These are phyloP conservation scores for Raphidocelis subcapitata DNA, from an alignment of 139 green algal genomes.

Conservation along the genomic window DNA sequence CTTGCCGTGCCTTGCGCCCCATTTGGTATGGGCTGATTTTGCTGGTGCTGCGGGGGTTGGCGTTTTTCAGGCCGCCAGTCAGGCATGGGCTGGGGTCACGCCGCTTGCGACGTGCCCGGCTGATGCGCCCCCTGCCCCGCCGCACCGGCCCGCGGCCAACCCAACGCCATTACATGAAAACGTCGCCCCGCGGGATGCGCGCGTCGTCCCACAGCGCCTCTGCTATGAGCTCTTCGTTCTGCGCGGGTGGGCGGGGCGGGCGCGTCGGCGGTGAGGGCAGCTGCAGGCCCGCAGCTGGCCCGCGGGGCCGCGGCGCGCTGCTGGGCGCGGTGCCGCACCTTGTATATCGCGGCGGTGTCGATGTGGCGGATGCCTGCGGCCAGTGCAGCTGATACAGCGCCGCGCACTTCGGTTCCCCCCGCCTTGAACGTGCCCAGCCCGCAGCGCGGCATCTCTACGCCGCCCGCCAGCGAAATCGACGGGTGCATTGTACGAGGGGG, in stretches of 20 bases:
- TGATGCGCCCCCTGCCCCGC: background rate
- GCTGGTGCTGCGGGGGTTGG: constrained; percentile 52
- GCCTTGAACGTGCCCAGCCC: constrained; percentile 71
- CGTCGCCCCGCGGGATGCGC: background rate
- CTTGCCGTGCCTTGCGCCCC: constrained; percentile 41
- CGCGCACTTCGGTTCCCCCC: constrained; percentile 26
- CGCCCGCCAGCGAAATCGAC: constrained; percentile 37
- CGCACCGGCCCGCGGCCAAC: no score
- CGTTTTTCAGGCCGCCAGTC: background rate
- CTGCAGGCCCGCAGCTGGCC: background rate
- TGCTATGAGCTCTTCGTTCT: constrained; percentile 56
- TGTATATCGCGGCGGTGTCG: constrained; percentile 77
- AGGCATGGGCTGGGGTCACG: constrained; percentile 1
- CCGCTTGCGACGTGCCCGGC: background rate
- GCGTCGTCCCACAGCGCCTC: constrained; percentile 8
- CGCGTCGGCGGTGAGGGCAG: background rate
- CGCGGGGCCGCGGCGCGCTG: background rate
- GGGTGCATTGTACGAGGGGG: background rate
- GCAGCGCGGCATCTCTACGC: constrained; percentile 48
- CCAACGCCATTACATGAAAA: constrained; percentile 8
- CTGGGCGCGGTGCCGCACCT: constrained; percentile 28
- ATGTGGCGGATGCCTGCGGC: constrained; percentile 56
- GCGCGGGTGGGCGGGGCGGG: background rate
- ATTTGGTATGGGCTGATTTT: constrained; percentile 71
- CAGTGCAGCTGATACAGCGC: constrained; percentile 49